Percentiles rank a stretch among this genome's conserved stretches.
Conservation (phyloP, 2,329 filamentous ascomycete genomes). For the Fusarium ramigenum region DNA sequence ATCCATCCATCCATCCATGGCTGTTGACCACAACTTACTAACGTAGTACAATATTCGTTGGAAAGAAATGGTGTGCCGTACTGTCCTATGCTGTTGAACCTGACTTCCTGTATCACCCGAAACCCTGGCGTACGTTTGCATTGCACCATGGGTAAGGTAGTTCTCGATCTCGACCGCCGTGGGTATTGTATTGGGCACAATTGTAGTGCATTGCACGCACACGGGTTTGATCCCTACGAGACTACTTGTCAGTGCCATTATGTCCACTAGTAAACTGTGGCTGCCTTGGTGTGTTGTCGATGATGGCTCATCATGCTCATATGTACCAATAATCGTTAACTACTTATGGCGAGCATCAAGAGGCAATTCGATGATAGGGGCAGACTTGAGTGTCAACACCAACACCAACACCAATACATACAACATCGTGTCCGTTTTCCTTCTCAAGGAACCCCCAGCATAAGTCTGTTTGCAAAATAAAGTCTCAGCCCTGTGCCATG, state of each 20-base stretch:
- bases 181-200: neutral
- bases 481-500: slow-evolving; percentile 19
- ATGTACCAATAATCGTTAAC: neutral
- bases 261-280: neutral
- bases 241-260: neutral
- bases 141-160: neutral
- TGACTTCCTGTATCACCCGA: slow-evolving; percentile 5
- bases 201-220: neutral
- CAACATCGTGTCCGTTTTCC: neutral
- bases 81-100: neutral
- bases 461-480: slow-evolving; percentile 7
- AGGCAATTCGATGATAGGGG: neutral
- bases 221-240: neutral
- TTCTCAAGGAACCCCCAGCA: neutral
- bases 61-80: neutral
- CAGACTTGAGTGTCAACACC: neutral
- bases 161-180: neutral
- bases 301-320: neutral
- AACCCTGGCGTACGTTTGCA: neutral
- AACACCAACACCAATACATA: neutral
- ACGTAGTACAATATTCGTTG: neutral
- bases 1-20: neutral
- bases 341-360: neutral
- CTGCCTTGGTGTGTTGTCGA: neutral
- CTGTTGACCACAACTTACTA: neutral